Percentiles rank a stretch among this genome's conserved stretches.
phyloP scores from a whole-genome alignment of 306 rosid genomes.

The Vachellia collinsii region DNA sequence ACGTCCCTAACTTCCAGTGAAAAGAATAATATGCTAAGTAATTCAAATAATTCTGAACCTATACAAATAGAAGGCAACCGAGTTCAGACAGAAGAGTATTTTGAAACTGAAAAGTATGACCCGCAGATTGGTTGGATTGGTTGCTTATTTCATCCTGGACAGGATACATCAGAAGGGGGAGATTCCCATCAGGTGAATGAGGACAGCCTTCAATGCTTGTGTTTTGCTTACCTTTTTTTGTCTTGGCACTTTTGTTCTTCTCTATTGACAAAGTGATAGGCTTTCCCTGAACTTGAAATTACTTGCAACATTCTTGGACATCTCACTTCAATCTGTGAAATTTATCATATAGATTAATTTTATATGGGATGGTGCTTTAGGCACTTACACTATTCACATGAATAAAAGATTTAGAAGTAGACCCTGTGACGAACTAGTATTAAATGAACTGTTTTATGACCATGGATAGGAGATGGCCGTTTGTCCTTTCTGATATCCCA shows the following conservation, averaged over 20 bases:
- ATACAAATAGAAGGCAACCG: slow-evolving; percentile 39
- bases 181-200: slow-evolving; percentile 56
- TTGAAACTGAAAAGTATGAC: slow-evolving; percentile 72
- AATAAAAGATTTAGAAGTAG: background rate
- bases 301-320: slow-evolving; percentile 2
- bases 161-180: slow-evolving; percentile 54
- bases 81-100: slow-evolving; percentile 63
- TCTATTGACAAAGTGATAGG: background rate
- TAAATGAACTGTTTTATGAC: background rate
- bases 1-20: slow-evolving; percentile 48
- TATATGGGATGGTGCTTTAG: slow-evolving; percentile 11
- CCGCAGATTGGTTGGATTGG: slow-evolving; percentile 74
- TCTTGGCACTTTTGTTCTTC: background rate
- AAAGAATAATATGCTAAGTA: slow-evolving; percentile 36
- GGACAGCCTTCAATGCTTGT: slow-evolving; percentile 25
- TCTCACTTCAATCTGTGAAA: background rate
- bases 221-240: slow-evolving; percentile 4
- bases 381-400: background rate
- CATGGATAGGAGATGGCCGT: background rate
- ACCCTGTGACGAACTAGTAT: background rate
- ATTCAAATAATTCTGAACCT: slow-evolving; percentile 48
- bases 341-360: slow-evolving; percentile 8
- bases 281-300: slow-evolving; percentile 5
- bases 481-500: background rate
- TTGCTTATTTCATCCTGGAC: slow-evolving; percentile 43